Evolutionary conservation across 345 rosid species (phyloP).

Genomic region (Citrus medica): DNA sequence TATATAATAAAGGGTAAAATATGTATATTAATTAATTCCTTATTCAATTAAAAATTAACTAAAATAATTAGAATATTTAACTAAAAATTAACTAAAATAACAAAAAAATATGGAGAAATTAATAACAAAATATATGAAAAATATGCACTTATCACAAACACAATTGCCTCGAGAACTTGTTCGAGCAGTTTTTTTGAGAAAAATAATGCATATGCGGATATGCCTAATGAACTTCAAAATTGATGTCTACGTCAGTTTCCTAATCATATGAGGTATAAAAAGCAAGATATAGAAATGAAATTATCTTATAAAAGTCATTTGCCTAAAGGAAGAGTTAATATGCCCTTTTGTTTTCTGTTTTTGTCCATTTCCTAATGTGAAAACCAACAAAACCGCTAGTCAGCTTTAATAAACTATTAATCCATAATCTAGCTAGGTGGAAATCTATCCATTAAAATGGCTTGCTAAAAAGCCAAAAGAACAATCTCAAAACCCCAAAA

Average conservation of each 20-base stretch:
- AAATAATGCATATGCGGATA: neutral
- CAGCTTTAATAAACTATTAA: neutral
- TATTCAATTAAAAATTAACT: too few relatives aligned
- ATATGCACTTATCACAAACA: too few relatives aligned
- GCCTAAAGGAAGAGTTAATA: neutral
- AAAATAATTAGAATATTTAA: too few relatives aligned
- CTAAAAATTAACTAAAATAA: too few relatives aligned
- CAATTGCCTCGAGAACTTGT: too few relatives aligned
- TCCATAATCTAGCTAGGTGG: neutral
- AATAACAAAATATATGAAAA: too few relatives aligned
- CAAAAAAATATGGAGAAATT: too few relatives aligned
- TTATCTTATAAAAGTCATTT: neutral
- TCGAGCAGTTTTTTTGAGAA: too few relatives aligned
- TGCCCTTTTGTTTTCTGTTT: neutral
- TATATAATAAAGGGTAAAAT: too few relatives aligned
- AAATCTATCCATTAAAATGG: neutral
- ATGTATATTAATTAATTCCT: too few relatives aligned
- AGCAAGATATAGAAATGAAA: neutral
- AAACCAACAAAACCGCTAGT: slow-evolving; percentile 12
- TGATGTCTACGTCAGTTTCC: neutral
- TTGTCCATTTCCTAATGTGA: slow-evolving; percentile 6
- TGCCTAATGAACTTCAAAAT: neutral
- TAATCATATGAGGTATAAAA: neutral
- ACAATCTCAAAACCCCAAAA: slow-evolving; percentile 10
- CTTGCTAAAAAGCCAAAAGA: neutral